phyloP scores from a whole-genome alignment of 1,284 basidiomycete species.

The Pulchroboletus neoregius region DNA sequence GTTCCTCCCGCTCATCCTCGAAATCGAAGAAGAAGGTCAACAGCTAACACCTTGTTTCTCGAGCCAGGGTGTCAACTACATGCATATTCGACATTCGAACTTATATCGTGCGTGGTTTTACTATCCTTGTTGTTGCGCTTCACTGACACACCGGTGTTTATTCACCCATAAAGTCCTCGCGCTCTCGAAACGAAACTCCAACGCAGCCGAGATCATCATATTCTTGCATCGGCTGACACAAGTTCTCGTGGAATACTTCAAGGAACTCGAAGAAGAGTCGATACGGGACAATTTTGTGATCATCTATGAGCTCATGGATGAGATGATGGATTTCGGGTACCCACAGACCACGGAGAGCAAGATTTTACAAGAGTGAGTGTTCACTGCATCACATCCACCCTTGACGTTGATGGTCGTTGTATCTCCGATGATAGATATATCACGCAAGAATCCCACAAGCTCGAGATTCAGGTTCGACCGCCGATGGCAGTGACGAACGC shows the following conservation, averaged over 20 bases:
- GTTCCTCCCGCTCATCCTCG: slow-evolving; percentile 92
- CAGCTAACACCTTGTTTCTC: slow-evolving; percentile 96
- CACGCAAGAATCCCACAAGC: slow-evolving; percentile 98
- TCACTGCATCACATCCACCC: not conserved
- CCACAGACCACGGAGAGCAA: slow-evolving; percentile 99
- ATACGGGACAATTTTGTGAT: slow-evolving; percentile 99
- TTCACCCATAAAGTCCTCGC: slow-evolving; percentile 72
- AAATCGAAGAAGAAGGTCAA: slow-evolving; percentile 96
- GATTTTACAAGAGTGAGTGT: slow-evolving; percentile 89
- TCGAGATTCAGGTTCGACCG: slow-evolving; percentile 93
- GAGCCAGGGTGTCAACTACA: slow-evolving; percentile 91
- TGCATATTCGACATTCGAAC: slow-evolving; percentile 98
- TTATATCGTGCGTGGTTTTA: slow-evolving; percentile 71
- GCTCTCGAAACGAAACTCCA: slow-evolving; percentile 92
- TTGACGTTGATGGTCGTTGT: not conserved
- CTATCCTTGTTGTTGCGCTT: slow-evolving; percentile 14
- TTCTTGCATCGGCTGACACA: slow-evolving; percentile 91
- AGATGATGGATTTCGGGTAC: slow-evolving; percentile 99
- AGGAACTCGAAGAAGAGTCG: slow-evolving; percentile 98
- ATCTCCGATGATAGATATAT: slow-evolving; percentile 67
- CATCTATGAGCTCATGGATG: slow-evolving; percentile 96
- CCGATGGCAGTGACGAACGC: slow-evolving; percentile 99
- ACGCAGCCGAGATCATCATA: slow-evolving; percentile 94
- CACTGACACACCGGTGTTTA: not conserved
- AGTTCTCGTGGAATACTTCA: slow-evolving; percentile 97